Base-by-base conservation (phyloP, 1,284 basidiomycete species). In the Golubevia pallescens region DNA sequence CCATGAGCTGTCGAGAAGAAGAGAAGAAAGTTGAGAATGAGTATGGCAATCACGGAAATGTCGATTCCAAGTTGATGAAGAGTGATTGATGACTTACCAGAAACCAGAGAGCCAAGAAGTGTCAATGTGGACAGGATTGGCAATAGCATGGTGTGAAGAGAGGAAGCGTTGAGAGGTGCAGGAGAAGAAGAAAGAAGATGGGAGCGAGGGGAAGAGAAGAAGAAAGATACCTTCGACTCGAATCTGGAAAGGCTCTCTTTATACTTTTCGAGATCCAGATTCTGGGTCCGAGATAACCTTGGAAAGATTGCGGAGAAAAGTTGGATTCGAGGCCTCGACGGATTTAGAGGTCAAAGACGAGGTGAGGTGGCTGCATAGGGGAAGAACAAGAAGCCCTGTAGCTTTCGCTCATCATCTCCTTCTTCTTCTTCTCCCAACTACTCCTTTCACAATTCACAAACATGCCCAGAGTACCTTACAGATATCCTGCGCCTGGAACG, bases 391-490 rank as follows among this genome's bases (percentile, higher is more conserved):
- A n/a, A n/a, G n/a, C n/a, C n/a, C n/a, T n/a, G n/a, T n/a, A n/a
- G n/a, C n/a, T n/a, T n/a, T n/a, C n/a, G n/a, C n/a, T n/a, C n/a
- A n/a, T n/a, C n/a, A n/a, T n/a, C n/a, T n/a, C n/a, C n/a, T n/a
- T n/a, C n/a, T n/a, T n/a, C n/a, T n/a, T n/a, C n/a, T n/a, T n/a
- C n/a, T n/a, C n/a, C n/a, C n/a, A n/a, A n/a, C n/a, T n/a, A n/a
- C n/a, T n/a, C n/a, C n/a, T n/a, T n/a, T n/a, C n/a, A n/a, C n/a
- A n/a, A n/a, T n/a, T n/a, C n/a, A n/a, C n/a, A n/a, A n/a, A n/a
- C 14, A 83, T 80, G 81, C 82, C 82, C 14, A 81, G 85, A 19
- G 78, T 86, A 53, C 85, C 85, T 0, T 84, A 85, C 70, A 56
- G 72, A 60, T 77, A 76, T 64, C 87, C 87, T 8, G 73, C 83